Evolutionary conservation across 2,329 filamentous ascomycete species (phyloP).

Genomic region (Colletotrichum neosansevieriae): DNA sequence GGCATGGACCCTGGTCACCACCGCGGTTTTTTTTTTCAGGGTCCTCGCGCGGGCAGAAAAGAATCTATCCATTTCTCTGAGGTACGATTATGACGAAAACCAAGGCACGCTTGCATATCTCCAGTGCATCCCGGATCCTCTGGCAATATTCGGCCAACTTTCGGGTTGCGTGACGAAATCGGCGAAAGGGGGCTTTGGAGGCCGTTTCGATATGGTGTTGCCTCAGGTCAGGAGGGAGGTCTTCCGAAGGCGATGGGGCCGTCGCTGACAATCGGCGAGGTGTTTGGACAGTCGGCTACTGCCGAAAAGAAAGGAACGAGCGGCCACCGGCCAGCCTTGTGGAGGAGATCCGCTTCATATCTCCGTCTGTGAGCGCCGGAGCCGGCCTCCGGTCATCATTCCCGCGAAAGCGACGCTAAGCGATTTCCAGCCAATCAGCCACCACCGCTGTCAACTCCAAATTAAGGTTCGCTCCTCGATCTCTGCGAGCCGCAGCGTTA

Average conservation of each 20-base stretch:
- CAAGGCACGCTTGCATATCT: constrained; percentile 7
- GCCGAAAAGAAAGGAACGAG: neutral
- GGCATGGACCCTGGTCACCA: constrained; percentile 1
- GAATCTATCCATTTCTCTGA: neutral
- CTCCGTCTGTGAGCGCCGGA: neutral
- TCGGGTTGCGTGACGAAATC: neutral
- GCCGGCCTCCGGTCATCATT: neutral
- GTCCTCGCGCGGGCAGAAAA: neutral
- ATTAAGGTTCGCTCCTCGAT: constrained; percentile 43
- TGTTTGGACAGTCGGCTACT: neutral
- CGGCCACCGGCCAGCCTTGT: constrained; percentile 15
- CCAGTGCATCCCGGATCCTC: neutral
- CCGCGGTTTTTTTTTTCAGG: constrained; percentile 7
- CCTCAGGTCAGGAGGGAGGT: neutral
- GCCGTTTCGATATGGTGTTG: neutral
- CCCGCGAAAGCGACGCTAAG: neutral
- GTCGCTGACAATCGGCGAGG: neutral
- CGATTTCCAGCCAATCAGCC: constrained; percentile 21
- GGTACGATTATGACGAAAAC: constrained; percentile 8
- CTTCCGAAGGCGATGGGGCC: neutral
- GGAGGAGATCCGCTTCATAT: neutral
- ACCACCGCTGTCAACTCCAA: neutral
- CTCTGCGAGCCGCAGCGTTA: constrained; percentile 45
- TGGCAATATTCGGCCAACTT: neutral
- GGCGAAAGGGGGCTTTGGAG: neutral